Conservation (phyloP, 2,329 filamentous ascomycete genomes). For the Laburnicola sp. region DNA sequence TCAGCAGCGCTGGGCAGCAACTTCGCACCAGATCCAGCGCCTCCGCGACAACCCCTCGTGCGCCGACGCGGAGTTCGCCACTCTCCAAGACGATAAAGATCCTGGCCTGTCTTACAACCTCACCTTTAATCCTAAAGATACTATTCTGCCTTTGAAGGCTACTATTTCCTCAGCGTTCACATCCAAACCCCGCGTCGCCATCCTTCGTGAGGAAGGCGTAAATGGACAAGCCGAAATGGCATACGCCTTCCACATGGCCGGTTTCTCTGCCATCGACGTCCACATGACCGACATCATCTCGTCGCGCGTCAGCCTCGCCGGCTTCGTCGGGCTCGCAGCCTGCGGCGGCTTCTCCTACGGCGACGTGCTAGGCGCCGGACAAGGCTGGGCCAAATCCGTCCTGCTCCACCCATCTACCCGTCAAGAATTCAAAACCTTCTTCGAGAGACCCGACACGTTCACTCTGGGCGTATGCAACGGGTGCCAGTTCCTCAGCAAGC, state of each 20-base stretch:
- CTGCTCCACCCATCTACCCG: constrained; percentile 78
- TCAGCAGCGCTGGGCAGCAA: constrained; percentile 86
- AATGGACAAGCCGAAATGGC: constrained; percentile 98
- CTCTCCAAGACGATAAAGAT: constrained; percentile 73
- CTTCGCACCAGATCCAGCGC: constrained; percentile 88
- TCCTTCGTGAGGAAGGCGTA: constrained; percentile 91
- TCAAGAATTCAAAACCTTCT: constrained; percentile 80
- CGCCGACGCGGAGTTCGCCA: constrained; percentile 79
- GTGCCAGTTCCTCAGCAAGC: constrained; percentile 87
- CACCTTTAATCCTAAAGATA: constrained; percentile 77
- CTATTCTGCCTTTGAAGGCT: constrained; percentile 69
- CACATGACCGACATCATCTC: constrained; percentile 94
- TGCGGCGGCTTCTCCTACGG: constrained; percentile 97
- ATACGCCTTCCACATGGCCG: constrained; percentile 88
- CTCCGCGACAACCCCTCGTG: constrained; percentile 85
- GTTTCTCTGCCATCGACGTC: constrained; percentile 88
- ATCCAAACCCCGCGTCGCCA: constrained; percentile 76
- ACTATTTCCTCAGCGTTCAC: constrained; percentile 64
- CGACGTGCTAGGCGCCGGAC: constrained; percentile 88
- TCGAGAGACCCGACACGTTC: constrained; percentile 86
- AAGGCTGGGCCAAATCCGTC: constrained; percentile 94
- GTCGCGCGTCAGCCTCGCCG: constrained; percentile 74
- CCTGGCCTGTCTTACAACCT: constrained; percentile 85
- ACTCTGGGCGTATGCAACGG: constrained; percentile 95
- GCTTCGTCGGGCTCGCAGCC: constrained; percentile 87